Percentiles rank a stretch among this genome's conserved stretches.
These are phyloP conservation scores for Puccinia horiana DNA, from an alignment of 1,284 basidiomycete genomes.

Conservation along the genomic window DNA sequence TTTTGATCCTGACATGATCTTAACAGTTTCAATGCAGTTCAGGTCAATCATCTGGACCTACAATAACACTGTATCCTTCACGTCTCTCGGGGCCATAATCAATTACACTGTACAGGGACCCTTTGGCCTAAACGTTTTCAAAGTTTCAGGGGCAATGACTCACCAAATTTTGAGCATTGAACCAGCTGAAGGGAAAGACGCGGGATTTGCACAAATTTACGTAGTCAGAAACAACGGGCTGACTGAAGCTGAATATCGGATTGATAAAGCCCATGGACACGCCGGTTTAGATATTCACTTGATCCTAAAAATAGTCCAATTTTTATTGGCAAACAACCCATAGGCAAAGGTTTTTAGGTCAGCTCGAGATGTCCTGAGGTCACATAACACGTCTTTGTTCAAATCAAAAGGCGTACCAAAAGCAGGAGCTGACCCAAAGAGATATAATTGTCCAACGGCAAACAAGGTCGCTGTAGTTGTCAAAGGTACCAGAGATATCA, in stretches of 20 bases:
- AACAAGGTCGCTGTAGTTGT: neutral
- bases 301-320: too few relatives aligned
- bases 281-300: too few relatives aligned
- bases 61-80: slow-evolving; percentile 7
- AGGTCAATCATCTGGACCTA: neutral
- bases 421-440: neutral
- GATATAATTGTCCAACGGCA: neutral
- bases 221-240: neutral
- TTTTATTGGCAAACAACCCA: too few relatives aligned
- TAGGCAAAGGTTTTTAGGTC: neutral
- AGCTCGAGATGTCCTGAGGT: neutral
- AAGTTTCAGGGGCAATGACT: neutral
- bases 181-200: neutral
- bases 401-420: neutral
- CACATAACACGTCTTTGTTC: neutral
- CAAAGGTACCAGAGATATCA: neutral
- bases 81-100: neutral
- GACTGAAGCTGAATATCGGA: too few relatives aligned
- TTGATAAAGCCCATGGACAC: too few relatives aligned
- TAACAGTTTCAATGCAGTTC: too few relatives aligned
- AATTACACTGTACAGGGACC: neutral
- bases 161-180: neutral
- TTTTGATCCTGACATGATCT: too few relatives aligned
- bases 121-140: neutral
- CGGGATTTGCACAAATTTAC: slow-evolving; percentile 19